phyloP scores from a whole-genome alignment of 352 stramenopile genomes.

The Globisporangium cystogenes region DNA sequence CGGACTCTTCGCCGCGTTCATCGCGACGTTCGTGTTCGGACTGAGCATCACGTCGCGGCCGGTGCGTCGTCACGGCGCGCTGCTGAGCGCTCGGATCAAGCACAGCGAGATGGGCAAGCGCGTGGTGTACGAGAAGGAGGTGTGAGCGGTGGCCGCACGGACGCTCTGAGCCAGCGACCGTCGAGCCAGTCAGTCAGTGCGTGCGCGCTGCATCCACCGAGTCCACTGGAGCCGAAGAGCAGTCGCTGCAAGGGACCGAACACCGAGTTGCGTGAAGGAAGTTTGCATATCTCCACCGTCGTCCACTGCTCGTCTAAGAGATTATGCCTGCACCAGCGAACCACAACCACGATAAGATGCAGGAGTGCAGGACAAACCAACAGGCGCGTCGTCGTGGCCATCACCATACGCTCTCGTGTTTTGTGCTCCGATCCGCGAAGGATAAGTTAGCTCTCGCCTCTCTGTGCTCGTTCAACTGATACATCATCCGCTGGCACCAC shows the following conservation, averaged over 20 bases:
- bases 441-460: not conserved
- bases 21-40: conserved; percentile 65
- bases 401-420: conserved; percentile 2
- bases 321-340: too few relatives aligned
- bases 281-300: not conserved
- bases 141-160: too few relatives aligned
- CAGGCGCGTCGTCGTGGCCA: not conserved
- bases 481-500: not conserved
- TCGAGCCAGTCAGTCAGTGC: not conserved
- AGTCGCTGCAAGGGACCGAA: not conserved
- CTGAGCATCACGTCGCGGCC: conserved; percentile 68
- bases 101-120: conserved; percentile 76
- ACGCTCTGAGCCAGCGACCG: too few relatives aligned
- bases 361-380: too few relatives aligned
- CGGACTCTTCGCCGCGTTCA: conserved; percentile 56
- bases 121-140: conserved; percentile 77
- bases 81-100: conserved; percentile 76
- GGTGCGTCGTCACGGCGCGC: conserved; percentile 69
- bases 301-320: too few relatives aligned
- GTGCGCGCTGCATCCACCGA: too few relatives aligned
- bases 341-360: too few relatives aligned
- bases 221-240: not conserved
- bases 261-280: not conserved
- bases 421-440: conserved; percentile 1
- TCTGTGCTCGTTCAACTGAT: not conserved